Percentiles rank a stretch among this genome's conserved stretches.
Evolutionary conservation across 352 stramenopile species (phyloP).

Genomic region (Phytopythium delawarense): DNA sequence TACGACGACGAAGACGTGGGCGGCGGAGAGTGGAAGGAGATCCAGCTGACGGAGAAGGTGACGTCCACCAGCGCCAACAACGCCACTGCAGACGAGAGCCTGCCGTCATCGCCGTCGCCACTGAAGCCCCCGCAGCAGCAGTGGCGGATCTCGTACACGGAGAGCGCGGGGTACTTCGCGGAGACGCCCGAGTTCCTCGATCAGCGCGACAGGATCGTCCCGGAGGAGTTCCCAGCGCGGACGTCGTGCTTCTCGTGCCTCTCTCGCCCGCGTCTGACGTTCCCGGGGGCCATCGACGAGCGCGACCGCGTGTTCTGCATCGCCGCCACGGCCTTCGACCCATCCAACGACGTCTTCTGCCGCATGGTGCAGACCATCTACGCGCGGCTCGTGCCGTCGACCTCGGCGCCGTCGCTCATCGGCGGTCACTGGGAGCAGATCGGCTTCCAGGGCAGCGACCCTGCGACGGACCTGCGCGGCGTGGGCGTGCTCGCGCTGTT

Average conservation of each 20-base stretch:
- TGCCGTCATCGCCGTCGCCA: not conserved
- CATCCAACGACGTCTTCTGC: constrained; percentile 40
- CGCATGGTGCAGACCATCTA: constrained; percentile 68
- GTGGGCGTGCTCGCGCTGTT: constrained; percentile 84
- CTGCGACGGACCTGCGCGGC: constrained; percentile 82
- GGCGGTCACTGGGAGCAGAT: constrained; percentile 85
- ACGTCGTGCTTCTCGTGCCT: constrained; percentile 62
- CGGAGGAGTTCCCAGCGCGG: constrained; percentile 38
- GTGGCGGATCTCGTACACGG: constrained; percentile 37
- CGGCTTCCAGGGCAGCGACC: constrained; percentile 87
- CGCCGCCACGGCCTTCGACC: constrained; percentile 46
- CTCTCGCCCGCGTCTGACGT: constrained; percentile 45
- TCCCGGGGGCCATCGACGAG: constrained; percentile 47
- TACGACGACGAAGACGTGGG: constrained; percentile 15
- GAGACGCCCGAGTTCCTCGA: constrained; percentile 31
- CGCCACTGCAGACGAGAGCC: not conserved
- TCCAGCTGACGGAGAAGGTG: constrained; percentile 33
- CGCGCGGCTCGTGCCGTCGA: constrained; percentile 33
- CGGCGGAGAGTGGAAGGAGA: constrained; percentile 58
- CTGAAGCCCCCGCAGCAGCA: constrained; percentile 6
- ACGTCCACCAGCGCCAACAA: not conserved
- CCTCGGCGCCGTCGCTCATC: constrained; percentile 29
- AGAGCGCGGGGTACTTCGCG: constrained; percentile 40
- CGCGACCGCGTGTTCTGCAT: constrained; percentile 76
- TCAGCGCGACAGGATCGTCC: constrained; percentile 49